phyloP scores from a whole-genome alignment of 23 red algal species.

The Gracilaria gracilis region DNA sequence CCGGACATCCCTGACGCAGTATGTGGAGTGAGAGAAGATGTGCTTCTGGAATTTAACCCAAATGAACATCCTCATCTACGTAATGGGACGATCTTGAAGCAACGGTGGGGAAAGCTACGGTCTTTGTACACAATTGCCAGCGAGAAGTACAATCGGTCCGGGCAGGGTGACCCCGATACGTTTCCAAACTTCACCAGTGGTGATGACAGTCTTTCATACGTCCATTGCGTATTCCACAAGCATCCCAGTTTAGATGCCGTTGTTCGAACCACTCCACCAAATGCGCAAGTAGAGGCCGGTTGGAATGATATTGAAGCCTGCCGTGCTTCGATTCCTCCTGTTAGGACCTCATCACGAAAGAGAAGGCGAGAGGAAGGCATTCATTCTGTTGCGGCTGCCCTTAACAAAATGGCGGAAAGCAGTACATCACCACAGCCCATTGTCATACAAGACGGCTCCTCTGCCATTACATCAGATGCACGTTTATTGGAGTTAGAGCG shows the following conservation, averaged over 20 bases:
- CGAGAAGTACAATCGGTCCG: conserved; percentile 14
- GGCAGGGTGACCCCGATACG: neutral
- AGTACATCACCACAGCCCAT: no score
- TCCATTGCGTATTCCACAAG: conserved; percentile 38
- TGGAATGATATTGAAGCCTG: no score
- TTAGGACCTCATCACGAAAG: no score
- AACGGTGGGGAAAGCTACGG: conserved; percentile 10
- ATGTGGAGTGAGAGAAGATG: neutral
- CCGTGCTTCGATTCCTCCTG: no score
- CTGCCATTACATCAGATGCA: no score
- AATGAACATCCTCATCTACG: neutral
- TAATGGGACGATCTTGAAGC: conserved; percentile 4
- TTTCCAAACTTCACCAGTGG: conserved; percentile 8
- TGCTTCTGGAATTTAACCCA: neutral
- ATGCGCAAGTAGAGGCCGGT: conserved; percentile 9
- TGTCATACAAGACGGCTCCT: no score
- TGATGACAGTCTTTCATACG: conserved; percentile 11
- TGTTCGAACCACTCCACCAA: neutral
- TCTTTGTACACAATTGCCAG: neutral
- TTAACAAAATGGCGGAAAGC: no score
- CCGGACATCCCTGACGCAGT: neutral
- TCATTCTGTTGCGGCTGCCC: no score
- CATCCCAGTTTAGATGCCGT: conserved; percentile 17
- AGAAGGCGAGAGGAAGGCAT: no score
- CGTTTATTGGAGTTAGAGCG: neutral